Evolutionary conservation across 805 yeast species (phyloP), one percentile per base, ranked within the genome.

Genomic region (Monosporozyma yasuniensis): DNA sequence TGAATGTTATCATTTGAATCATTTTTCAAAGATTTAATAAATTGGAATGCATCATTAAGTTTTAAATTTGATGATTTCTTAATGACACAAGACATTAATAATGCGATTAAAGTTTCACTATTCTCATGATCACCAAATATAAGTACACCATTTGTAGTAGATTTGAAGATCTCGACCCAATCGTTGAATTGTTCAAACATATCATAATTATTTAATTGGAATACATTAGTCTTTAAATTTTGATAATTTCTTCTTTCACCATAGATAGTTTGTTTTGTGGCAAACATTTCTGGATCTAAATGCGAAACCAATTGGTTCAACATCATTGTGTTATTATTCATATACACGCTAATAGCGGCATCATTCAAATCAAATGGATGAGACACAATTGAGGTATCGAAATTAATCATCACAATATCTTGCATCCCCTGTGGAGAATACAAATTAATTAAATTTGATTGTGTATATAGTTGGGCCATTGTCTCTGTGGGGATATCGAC

Each of bases 341-440:
- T 35, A 11, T 35, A 35, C 12, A 35, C 22, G 12, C 22, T 11
- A 11, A 35, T 14, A 8, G 39, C 11, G 14, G 39, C 22, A 14
- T 35, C 39, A 16, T 18, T 35, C 4, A 18, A 3, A 10, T 35
- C 22, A 37, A 44, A 34, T 42, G 18, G 10, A 27, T 34, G 10
- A 28, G 10, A 35, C 4, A 42, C 18, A 6, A 48, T 44, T 19
- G 62, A 61, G 19, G 67, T 54, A 50, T 68, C 67, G 30, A 72
- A 70, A 52, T 70, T 72, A 1, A 72, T 50, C 25, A 71, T 53
- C 11, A 66, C 54, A 42, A 66, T 61, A 12, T 67, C 66, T 22
- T 62, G 21, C 21, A 35, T 19, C 3, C 39, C 39, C 64, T n/a
- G 49, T n/a, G 58, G 59, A 42, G 55, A 54, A n/a, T 39, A 39